Conservation (phyloP, 2,329 filamentous ascomycete genomes). For the Alternaria longipes region DNA sequence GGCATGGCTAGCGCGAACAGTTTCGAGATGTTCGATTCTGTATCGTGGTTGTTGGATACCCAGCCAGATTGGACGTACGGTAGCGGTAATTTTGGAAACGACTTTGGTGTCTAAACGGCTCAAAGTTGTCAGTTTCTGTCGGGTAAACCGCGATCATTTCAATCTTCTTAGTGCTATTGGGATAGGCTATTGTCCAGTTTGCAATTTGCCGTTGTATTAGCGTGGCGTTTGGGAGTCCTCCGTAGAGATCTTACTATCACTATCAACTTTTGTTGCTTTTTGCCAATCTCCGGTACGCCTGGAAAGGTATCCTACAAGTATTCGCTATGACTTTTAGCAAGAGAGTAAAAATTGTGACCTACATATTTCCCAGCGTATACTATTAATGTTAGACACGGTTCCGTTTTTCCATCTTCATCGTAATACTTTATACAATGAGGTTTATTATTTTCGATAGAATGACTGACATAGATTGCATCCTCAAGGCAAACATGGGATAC, state of each 20-base stretch:
- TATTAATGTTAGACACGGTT: not conserved
- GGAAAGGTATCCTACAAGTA: not conserved
- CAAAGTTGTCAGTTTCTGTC: not conserved
- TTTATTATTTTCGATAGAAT: not conserved
- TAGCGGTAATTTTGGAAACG: slow-evolving; percentile 38
- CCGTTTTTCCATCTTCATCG: not conserved
- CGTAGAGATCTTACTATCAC: not conserved
- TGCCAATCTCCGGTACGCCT: not conserved
- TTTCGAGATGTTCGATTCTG: slow-evolving; percentile 82
- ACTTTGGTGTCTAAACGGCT: slow-evolving; percentile 39
- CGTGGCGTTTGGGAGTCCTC: slow-evolving; percentile 7
- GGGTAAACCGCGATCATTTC: not conserved
- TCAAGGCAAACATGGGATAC: not conserved
- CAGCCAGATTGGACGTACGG: slow-evolving; percentile 49
- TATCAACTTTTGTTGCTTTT: not conserved
- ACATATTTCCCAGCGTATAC: not conserved
- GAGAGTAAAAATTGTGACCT: not conserved
- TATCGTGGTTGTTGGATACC: slow-evolving; percentile 95
- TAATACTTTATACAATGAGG: not conserved
- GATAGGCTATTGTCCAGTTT: not conserved
- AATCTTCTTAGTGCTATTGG: not conserved
- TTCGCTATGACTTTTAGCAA: not conserved
- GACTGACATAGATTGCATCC: not conserved
- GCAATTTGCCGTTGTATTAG: slow-evolving; percentile 3
- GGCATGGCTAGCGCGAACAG: slow-evolving; percentile 53